Evolutionary conservation across 2,329 filamentous ascomycete species (phyloP).

Genomic region (Aspergillus vadensis): DNA sequence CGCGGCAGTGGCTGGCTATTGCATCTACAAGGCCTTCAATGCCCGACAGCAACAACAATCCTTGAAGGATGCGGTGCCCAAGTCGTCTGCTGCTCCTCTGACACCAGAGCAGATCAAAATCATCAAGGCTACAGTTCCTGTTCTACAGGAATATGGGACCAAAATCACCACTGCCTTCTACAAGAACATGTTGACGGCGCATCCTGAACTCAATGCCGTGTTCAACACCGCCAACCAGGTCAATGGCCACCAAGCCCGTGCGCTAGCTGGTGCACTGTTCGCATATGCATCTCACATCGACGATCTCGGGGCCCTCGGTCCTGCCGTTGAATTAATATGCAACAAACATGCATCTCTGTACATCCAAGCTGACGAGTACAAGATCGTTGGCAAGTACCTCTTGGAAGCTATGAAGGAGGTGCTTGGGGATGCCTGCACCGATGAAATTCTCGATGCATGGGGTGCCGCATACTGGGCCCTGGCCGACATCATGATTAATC

Average conservation of each 20-base stretch:
- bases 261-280: slow-evolving; percentile 68
- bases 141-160: slow-evolving; percentile 67
- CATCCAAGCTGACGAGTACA: slow-evolving; percentile 69
- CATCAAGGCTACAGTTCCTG: slow-evolving; percentile 70
- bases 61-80: too few relatives aligned
- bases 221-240: slow-evolving; percentile 73
- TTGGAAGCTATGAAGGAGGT: slow-evolving; percentile 68
- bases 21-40: too few relatives aligned
- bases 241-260: slow-evolving; percentile 68
- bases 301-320: slow-evolving; percentile 61
- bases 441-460: slow-evolving; percentile 68
- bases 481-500: slow-evolving; percentile 70
- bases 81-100: slow-evolving; percentile 35
- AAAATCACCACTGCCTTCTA: slow-evolving; percentile 74
- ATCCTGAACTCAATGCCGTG: slow-evolving; percentile 68
- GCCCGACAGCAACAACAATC: too few relatives aligned
- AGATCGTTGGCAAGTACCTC: slow-evolving; percentile 69
- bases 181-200: slow-evolving; percentile 63
- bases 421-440: slow-evolving; percentile 67
- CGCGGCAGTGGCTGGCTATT: too few relatives aligned
- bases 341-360: slow-evolving; percentile 74
- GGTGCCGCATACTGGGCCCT: slow-evolving; percentile 71
- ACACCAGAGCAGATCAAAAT: slow-evolving; percentile 64
- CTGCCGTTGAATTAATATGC: slow-evolving; percentile 67
- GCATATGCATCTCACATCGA: slow-evolving; percentile 73